These are phyloP conservation scores for Trifolium subterraneum DNA, from an alignment of 306 rosid genomes.

Conservation along the genomic window DNA sequence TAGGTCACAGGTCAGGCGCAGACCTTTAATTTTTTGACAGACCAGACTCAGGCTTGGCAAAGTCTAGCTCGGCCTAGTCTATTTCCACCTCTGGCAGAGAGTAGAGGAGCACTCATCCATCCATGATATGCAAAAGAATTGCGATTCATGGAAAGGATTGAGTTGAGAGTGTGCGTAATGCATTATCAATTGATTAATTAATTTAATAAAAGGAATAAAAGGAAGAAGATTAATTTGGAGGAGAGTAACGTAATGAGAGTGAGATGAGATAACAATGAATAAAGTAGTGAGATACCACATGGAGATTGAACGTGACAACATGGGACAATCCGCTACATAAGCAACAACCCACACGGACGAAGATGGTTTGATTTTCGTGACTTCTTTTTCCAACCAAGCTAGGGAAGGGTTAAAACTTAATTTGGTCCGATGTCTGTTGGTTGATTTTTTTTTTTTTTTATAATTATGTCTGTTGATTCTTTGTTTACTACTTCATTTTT, in stretches of 20 bases:
- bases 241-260: slow-evolving; percentile 34
- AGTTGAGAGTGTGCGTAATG: slow-evolving; percentile 35
- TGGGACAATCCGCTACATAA: slow-evolving; percentile 43
- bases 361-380: neutral
- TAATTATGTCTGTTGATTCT: too few relatives aligned
- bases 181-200: neutral
- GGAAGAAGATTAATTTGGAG: neutral
- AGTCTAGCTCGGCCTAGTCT: too few relatives aligned
- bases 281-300: slow-evolving; percentile 69
- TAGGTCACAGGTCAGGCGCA: too few relatives aligned
- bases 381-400: neutral
- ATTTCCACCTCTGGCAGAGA: too few relatives aligned
- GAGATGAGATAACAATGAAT: slow-evolving; percentile 40
- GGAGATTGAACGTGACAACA: slow-evolving; percentile 68
- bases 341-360: slow-evolving; percentile 41
- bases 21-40: too few relatives aligned
- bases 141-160: slow-evolving; percentile 58
- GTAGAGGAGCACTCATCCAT: slow-evolving; percentile 8
- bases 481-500: too few relatives aligned
- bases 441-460: too few relatives aligned
- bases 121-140: slow-evolving; percentile 64
- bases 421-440: too few relatives aligned
- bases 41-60: too few relatives aligned
- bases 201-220: slow-evolving; percentile 6
- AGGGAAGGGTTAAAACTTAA: too few relatives aligned